Conservation (phyloP, 2,329 filamentous ascomycete genomes). For the Fusarium sacchari region DNA sequence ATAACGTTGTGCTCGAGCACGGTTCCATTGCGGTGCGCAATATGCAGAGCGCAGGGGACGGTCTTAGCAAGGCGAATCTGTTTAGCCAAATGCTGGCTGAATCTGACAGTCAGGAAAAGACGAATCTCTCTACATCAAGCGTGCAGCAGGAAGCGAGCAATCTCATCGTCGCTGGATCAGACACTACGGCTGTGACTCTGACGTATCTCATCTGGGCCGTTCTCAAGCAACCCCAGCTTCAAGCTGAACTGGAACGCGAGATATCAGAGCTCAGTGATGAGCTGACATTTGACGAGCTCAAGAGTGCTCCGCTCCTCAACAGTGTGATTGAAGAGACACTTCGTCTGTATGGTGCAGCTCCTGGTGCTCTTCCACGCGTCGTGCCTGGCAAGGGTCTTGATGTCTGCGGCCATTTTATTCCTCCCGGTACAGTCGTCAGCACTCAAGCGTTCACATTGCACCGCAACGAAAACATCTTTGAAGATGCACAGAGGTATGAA, state of each 20-base stretch:
- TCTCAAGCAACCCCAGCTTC: neutral
- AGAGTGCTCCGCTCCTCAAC: constrained; percentile 2
- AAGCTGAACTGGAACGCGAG: constrained; percentile 1
- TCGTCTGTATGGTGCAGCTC: constrained; percentile 25
- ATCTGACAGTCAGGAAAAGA: constrained; percentile 1
- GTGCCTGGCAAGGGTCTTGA: neutral
- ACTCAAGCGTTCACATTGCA: constrained; percentile 26
- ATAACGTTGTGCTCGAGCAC: neutral
- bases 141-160: neutral
- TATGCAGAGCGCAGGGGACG: neutral
- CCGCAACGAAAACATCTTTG: neutral
- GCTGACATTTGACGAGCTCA: neutral
- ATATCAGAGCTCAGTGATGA: neutral
- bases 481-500: neutral
- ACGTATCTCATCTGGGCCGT: constrained; percentile 30
- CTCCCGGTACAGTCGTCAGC: neutral
- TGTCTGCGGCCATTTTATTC: neutral
- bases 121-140: accelerated
- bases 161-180: constrained; percentile 20
- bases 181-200: constrained; percentile 17
- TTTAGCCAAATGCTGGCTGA: constrained; percentile 3
- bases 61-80: neutral
- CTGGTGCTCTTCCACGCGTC: constrained; percentile 4
- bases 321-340: constrained; percentile 26
- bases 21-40: neutral